phyloP scores from a whole-genome alignment of 2,329 filamentous ascomycete species.

The Alternaria metachromatica region DNA sequence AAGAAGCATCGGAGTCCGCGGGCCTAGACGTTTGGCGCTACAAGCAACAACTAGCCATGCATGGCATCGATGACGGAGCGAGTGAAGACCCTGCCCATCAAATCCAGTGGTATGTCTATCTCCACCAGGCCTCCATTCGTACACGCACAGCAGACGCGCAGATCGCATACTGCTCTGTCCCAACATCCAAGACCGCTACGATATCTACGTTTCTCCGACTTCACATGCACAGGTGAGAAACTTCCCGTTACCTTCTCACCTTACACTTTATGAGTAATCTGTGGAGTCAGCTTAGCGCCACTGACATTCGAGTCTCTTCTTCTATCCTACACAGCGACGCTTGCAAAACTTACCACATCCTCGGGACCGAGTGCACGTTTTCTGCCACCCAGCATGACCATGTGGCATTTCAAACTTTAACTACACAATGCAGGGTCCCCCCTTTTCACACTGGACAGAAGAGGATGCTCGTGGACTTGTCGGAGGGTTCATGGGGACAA shows the following conservation, averaged over 20 bases:
- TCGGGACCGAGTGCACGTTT: background rate
- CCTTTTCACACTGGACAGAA: background rate
- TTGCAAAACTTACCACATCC: slow-evolving; percentile 1
- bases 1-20: background rate
- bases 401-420: slow-evolving; percentile 1
- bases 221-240: background rate
- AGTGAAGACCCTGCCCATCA: background rate
- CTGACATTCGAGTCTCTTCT: background rate
- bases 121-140: background rate
- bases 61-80: background rate
- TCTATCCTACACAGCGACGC: background rate
- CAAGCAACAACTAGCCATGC: background rate
- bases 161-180: background rate
- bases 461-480: background rate
- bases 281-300: background rate
- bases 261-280: background rate
- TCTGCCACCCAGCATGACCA: slow-evolving; percentile 7
- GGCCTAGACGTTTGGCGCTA: background rate
- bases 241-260: background rate
- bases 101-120: background rate
- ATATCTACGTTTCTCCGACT: background rate
- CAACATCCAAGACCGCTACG: background rate
- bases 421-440: background rate
- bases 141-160: background rate
- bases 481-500: background rate